These are phyloP conservation scores for Sugiyamaella qingdaonensis DNA, from an alignment of 805 yeast species.

Conservation along the genomic window DNA sequence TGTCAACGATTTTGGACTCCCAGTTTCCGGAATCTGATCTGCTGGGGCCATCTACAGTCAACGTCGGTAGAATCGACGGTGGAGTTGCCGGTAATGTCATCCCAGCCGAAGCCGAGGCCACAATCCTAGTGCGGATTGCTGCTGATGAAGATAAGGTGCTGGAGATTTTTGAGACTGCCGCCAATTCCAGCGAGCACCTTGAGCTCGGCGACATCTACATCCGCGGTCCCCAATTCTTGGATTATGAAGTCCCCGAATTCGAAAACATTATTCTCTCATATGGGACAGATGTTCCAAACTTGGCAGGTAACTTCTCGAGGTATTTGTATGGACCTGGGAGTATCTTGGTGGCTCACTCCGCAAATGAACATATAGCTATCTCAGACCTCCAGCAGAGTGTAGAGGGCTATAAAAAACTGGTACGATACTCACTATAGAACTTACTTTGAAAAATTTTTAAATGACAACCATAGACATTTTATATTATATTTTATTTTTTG, in stretches of 20 bases:
- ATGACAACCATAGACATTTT: not conserved
- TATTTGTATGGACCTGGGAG: constrained; percentile 68
- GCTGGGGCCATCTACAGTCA: constrained; percentile 59
- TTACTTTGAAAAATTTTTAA: not conserved
- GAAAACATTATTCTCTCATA: constrained; percentile 49
- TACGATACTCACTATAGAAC: constrained; percentile 16
- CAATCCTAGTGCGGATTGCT: constrained; percentile 51
- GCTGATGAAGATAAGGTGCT: constrained; percentile 40
- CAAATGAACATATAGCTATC: constrained; percentile 48
- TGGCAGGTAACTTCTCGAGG: constrained; percentile 35
- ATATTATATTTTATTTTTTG: not conserved
- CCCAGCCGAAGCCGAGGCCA: constrained; percentile 54
- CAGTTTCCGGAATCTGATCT: constrained; percentile 48
- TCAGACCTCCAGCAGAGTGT: constrained; percentile 48
- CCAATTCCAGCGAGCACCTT: constrained; percentile 27
- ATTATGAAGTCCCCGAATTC: constrained; percentile 62
- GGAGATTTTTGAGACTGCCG: constrained; percentile 34
- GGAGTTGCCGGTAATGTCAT: constrained; percentile 62
- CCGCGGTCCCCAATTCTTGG: constrained; percentile 45
- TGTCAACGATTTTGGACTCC: constrained; percentile 42
- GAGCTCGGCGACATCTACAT: constrained; percentile 21
- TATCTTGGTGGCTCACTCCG: constrained; percentile 57
- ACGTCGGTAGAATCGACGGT: constrained; percentile 53
- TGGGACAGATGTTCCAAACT: constrained; percentile 50
- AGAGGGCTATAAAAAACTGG: constrained; percentile 47